Evolutionary conservation across 2,329 filamentous ascomycete species (phyloP).

Genomic region (Fusarium scirpi): DNA sequence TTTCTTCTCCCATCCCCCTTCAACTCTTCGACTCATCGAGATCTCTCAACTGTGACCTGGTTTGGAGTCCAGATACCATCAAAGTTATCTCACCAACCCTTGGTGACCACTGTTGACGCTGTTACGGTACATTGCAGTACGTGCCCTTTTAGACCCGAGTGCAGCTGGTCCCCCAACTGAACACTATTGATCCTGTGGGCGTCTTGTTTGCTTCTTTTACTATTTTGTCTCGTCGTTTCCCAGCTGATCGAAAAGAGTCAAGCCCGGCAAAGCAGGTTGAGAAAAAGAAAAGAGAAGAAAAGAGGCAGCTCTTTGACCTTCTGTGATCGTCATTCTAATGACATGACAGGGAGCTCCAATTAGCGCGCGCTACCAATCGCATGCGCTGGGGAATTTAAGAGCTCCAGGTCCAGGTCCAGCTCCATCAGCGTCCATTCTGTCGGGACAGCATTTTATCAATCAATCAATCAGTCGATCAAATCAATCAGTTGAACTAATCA

Average conservation of each 20-base stretch:
- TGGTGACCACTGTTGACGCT: slow-evolving; percentile 10
- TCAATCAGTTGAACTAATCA: background rate
- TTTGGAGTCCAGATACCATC: background rate
- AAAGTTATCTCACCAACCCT: slow-evolving; percentile 23
- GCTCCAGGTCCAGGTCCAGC: slow-evolving; percentile 3
- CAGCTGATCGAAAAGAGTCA: background rate
- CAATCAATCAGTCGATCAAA: background rate
- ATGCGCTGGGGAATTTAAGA: slow-evolving; percentile 10
- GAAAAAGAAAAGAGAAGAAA: slow-evolving; percentile 14
- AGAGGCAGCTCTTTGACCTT: slow-evolving; percentile 13
- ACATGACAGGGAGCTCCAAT: slow-evolving; percentile 26
- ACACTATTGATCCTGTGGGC: background rate
- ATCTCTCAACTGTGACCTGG: background rate
- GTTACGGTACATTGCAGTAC: background rate
- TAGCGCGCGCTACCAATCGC: slow-evolving; percentile 39
- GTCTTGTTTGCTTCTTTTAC: slow-evolving; percentile 19
- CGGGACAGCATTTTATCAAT: slow-evolving; percentile 23
- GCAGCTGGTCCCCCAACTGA: background rate
- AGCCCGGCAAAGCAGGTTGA: slow-evolving; percentile 9
- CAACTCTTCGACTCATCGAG: slow-evolving; percentile 2
- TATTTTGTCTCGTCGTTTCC: slow-evolving; percentile 11
- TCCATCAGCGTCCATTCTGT: slow-evolving; percentile 37
- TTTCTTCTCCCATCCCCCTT: slow-evolving; percentile 5
- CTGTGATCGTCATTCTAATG: slow-evolving; percentile 24
- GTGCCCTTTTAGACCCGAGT: background rate